Base-by-base conservation (phyloP, 2,329 filamentous ascomycete species). In the Aspergillus sclerotialis region DNA sequence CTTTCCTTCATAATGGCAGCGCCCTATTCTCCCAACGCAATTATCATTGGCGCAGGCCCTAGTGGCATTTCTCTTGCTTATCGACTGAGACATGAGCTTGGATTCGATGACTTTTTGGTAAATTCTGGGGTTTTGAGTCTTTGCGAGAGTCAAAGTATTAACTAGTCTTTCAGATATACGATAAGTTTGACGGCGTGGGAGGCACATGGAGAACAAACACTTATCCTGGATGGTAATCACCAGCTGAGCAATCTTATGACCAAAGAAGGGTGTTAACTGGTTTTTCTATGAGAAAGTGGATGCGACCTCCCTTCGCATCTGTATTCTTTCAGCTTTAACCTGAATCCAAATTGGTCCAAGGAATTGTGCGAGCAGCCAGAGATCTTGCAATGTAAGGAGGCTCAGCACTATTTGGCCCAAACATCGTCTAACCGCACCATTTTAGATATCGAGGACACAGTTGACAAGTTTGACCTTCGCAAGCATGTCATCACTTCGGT, bases 261-360 rank as follows among this genome's bases (percentile, higher is more conserved):
- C 21, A 24, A 24, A 11, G 11, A 24, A 16, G 21, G 9, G 11
- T 13, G 10, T 9, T 29, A 15, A 24, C 28, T 27, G 19, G 28
- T 4, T 9, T 15, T 7, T 32, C 19, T 28, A n/a, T n/a, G n/a
- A n/a, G n/a, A n/a, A 13, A 39, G 36, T 27, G 41, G 41, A 4
- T 44, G 50, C 33, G 54, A 59, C 38, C 28, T 58, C 15, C 43
- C 42, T 5, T 44, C 47, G 2, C 54, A 59, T 36, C 46, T 63
- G 0, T 64, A 63, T 32, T 63, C 60, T 0, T 63, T 63, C 46
- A 56, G 50, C 34, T 63, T 63, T 43, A 60, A 61, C 28, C 45
- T 49, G 8, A 63, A 64, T 28, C 52, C 58, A 0, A 37, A 60
- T 28, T 62, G 60, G 59, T 52, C 56, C 1, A 53, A 59, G 21